A percentile compares a stretch with the other conserved stretches of the same genome.
Conservation (phyloP, 2,329 filamentous ascomycete species). For the Fulvia fulva region DNA sequence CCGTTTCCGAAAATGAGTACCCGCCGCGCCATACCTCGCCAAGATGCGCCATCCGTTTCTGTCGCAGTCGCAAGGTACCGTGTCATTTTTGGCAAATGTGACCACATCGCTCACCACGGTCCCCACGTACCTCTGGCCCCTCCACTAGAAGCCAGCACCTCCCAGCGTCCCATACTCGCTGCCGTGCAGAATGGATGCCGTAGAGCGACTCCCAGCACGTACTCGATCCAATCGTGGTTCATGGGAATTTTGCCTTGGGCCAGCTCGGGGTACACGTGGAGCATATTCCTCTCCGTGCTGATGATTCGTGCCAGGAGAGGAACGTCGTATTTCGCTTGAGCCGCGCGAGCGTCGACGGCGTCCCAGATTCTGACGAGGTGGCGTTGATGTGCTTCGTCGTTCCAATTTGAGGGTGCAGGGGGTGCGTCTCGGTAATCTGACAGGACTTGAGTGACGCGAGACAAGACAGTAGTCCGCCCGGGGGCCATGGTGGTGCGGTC, state of each 20-base stretch:
- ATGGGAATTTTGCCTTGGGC: conserved; percentile 19
- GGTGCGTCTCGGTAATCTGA: conserved; percentile 22
- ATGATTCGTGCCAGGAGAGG: conserved; percentile 16
- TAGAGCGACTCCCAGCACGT: conserved; percentile 24
- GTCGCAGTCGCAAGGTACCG: too few relatives aligned
- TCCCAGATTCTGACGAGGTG: conserved; percentile 27
- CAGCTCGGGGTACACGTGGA: conserved; percentile 24
- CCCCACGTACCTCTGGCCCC: conserved; percentile 27
- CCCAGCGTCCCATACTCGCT: conserved; percentile 27
- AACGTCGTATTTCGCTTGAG: conserved; percentile 13
- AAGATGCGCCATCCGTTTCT: neutral
- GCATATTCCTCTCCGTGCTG: conserved; percentile 20
- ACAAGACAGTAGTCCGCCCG: conserved; percentile 16
- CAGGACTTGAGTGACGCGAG: conserved; percentile 21
- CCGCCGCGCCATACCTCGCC: neutral
- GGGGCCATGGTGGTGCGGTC: conserved; percentile 5
- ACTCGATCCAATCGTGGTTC: conserved; percentile 26
- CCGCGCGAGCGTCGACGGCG: conserved; percentile 16
- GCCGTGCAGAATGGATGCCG: conserved; percentile 24
- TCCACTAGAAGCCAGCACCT: conserved; percentile 23
- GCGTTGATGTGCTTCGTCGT: conserved; percentile 20
- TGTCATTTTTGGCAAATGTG: too few relatives aligned
- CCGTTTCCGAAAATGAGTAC: neutral
- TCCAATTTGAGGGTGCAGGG: conserved; percentile 24
- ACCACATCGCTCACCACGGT: conserved; percentile 30